Evolutionary conservation across 1,284 basidiomycete genomes (phyloP).

Genomic region (Tetrapyrgos nigripes): DNA sequence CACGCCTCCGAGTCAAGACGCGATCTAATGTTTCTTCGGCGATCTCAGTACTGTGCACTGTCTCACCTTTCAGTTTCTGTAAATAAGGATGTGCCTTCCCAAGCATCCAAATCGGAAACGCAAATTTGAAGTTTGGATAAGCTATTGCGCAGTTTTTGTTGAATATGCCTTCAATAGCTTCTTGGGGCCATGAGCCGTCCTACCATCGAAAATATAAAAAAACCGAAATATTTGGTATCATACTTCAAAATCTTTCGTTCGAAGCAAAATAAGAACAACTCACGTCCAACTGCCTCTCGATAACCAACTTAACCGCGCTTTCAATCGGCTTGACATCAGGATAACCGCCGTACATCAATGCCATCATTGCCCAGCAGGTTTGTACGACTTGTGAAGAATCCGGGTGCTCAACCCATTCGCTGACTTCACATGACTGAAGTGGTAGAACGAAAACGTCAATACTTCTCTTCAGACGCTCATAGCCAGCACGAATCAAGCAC

Average conservation of each 20-base stretch:
- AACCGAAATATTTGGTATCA: conserved; percentile 22
- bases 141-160: conserved; percentile 94
- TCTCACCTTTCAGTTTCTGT: conserved; percentile 44
- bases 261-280: conserved; percentile 46
- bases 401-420: conserved; percentile 86
- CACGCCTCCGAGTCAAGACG: too few relatives aligned
- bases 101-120: conserved; percentile 94
- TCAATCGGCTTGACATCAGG: conserved; percentile 84
- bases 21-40: too few relatives aligned
- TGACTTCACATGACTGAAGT: conserved; percentile 85
- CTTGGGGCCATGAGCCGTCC: conserved; percentile 96
- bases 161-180: conserved; percentile 93
- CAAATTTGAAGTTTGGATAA: conserved; percentile 96
- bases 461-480: background rate
- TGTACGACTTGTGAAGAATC: conserved; percentile 89
- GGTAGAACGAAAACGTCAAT: background rate
- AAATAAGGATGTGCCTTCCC: conserved; percentile 77
- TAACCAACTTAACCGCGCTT: conserved; percentile 83
- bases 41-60: too few relatives aligned
- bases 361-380: conserved; percentile 93
- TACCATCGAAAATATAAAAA: conserved; percentile 65
- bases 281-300: conserved; percentile 59
- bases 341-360: conserved; percentile 90
- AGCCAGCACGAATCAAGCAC: conserved; percentile 21
- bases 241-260: background rate